Evolutionary conservation across 2,329 filamentous ascomycete genomes (phyloP).

Genomic region (Paracoccidioides lutzii): DNA sequence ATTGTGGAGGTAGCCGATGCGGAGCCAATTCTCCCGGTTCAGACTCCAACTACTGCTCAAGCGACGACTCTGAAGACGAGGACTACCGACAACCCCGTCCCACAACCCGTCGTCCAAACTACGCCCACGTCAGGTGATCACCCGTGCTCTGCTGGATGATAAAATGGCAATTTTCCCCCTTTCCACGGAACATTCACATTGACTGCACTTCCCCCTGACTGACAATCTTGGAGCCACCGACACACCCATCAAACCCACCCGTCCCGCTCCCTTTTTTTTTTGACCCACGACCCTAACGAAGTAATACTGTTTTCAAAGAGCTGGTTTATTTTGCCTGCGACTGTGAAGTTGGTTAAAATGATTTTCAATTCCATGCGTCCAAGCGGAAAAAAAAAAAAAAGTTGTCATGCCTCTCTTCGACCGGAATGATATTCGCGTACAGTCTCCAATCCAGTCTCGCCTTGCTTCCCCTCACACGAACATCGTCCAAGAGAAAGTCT

Average conservation of each 20-base stretch:
- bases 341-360: background rate
- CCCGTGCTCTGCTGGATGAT: background rate
- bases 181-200: background rate
- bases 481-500: background rate
- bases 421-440: background rate
- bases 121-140: background rate
- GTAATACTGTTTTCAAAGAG: background rate
- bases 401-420: background rate
- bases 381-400: background rate
- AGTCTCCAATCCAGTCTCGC: background rate
- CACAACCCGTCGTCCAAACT: background rate
- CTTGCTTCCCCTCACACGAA: background rate
- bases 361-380: background rate
- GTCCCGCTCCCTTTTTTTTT: background rate
- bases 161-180: background rate
- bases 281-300: background rate
- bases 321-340: background rate
- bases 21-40: conserved; percentile 41
- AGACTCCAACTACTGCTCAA: background rate
- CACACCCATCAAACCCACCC: background rate
- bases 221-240: background rate
- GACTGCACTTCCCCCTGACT: no score
- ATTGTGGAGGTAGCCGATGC: conserved; percentile 83
- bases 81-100: conserved; percentile 1
- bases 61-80: conserved; percentile 4